phyloP scores from a whole-genome alignment of 495 filamentous ascomycete genomes.

The Lasiosphaeria hispida region DNA sequence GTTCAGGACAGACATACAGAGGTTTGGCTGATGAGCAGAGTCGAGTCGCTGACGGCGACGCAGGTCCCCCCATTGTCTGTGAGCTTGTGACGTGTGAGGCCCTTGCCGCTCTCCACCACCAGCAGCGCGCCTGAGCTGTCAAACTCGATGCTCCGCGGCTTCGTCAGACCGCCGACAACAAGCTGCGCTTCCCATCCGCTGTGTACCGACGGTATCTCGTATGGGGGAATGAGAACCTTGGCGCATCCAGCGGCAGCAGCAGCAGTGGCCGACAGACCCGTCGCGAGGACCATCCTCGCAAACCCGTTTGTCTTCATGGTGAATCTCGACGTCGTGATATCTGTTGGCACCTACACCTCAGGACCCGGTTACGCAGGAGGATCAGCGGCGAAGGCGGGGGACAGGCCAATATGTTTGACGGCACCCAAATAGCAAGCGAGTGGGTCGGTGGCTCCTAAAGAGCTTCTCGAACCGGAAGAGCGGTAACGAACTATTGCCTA shows the following conservation, averaged over 20 bases:
- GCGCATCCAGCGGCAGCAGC: constrained; percentile 27
- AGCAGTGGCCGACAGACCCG: constrained; percentile 17
- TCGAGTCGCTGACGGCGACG: constrained; percentile 37
- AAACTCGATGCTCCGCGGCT: constrained; percentile 58
- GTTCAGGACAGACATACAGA: constrained; percentile 34
- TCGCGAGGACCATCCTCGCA: constrained; percentile 11
- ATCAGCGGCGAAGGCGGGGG: neutral
- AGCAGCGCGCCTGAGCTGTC: constrained; percentile 56
- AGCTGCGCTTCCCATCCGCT: constrained; percentile 54
- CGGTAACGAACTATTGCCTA: neutral
- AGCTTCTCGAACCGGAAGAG: constrained; percentile 11
- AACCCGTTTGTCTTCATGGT: constrained; percentile 23
- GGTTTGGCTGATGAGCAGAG: constrained; percentile 35
- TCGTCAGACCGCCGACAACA: constrained; percentile 49
- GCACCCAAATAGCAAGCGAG: neutral
- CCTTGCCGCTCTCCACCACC: constrained; percentile 52
- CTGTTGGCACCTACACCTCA: neutral
- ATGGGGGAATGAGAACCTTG: constrained; percentile 32
- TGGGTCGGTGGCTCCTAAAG: constrained; percentile 12
- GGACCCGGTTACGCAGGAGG: neutral
- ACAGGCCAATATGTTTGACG: constrained; percentile 1
- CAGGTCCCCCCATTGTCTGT: constrained; percentile 53
- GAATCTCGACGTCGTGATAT: neutral
- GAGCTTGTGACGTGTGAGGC: constrained; percentile 50
- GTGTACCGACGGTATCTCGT: constrained; percentile 53